A percentile compares a stretch with the other conserved stretches of the same genome.
Evolutionary conservation across 306 rosid species (phyloP).

Genomic region (Vicia faba): DNA sequence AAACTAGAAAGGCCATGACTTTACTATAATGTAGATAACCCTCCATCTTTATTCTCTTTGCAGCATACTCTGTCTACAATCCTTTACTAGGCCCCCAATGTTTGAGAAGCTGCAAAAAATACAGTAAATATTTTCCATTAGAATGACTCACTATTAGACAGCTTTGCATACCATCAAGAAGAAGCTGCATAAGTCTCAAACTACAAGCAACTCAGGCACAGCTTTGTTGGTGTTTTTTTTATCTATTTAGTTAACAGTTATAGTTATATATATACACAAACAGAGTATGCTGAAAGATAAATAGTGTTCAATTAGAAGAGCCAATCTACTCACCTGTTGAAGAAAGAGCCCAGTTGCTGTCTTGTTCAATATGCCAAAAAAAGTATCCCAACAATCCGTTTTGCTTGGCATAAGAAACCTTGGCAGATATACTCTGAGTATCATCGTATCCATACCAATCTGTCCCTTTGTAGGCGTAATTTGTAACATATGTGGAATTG

Average conservation of each 20-base stretch:
- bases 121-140: not conserved
- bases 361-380: constrained; percentile 44
- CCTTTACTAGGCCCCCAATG: constrained; percentile 10
- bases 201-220: not conserved
- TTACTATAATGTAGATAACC: constrained; percentile 16
- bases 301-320: not conserved
- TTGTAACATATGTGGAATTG: constrained; percentile 43
- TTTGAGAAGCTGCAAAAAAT: constrained; percentile 32
- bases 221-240: not conserved
- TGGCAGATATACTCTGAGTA: constrained; percentile 35
- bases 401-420: constrained; percentile 47
- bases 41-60: constrained; percentile 3
- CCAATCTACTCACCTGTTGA: constrained; percentile 32
- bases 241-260: not conserved
- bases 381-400: constrained; percentile 41
- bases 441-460: constrained; percentile 55
- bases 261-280: not conserved
- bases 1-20: not conserved
- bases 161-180: not conserved
- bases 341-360: constrained; percentile 53
- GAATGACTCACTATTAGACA: not conserved
- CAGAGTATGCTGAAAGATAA: not conserved
- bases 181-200: not conserved
- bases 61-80: not conserved
- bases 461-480: constrained; percentile 44